Conservation (phyloP, 2,329 filamentous ascomycete genomes). For the Claviceps maximensis region DNA sequence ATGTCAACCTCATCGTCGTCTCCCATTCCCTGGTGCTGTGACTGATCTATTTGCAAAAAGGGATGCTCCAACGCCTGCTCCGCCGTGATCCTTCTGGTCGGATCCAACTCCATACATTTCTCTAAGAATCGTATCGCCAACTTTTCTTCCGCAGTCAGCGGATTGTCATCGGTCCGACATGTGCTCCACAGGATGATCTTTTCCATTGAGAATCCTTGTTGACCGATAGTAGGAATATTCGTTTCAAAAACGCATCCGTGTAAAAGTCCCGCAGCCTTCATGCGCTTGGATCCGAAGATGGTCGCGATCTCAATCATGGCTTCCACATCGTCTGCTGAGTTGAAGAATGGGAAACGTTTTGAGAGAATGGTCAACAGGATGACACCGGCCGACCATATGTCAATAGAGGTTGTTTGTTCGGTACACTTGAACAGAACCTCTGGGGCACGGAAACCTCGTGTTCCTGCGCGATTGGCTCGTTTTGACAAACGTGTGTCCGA, state of each 20-base stretch:
- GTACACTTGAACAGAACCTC: conserved; percentile 97
- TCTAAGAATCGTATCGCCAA: conserved; percentile 60
- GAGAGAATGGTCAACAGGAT: conserved; percentile 91
- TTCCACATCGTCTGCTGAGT: conserved; percentile 94
- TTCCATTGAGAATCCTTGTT: conserved; percentile 74
- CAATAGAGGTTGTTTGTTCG: conserved; percentile 83
- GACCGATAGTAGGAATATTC: conserved; percentile 79
- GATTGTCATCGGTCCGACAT: conserved; percentile 49
- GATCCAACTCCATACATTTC: conserved; percentile 64
- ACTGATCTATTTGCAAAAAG: conserved; percentile 38
- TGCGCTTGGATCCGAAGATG: conserved; percentile 75
- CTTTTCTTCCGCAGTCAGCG: conserved; percentile 53
- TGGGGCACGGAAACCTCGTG: conserved; percentile 86
- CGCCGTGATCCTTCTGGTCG: conserved; percentile 59
- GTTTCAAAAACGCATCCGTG: conserved; percentile 91
- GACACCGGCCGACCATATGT: conserved; percentile 96
- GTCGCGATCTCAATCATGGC: conserved; percentile 95
- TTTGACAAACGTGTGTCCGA: conserved; percentile 77
- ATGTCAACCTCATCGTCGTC: conserved; percentile 45
- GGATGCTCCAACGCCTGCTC: conserved; percentile 60
- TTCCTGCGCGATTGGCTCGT: conserved; percentile 87
- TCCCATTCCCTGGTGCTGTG: conserved; percentile 16
- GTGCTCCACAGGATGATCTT: conserved; percentile 96
- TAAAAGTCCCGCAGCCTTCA: conserved; percentile 69
- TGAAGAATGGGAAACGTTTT: conserved; percentile 93